These are phyloP conservation scores for Inonotus hispidus DNA, from an alignment of 1,284 basidiomycete species.

Conservation along the genomic window DNA sequence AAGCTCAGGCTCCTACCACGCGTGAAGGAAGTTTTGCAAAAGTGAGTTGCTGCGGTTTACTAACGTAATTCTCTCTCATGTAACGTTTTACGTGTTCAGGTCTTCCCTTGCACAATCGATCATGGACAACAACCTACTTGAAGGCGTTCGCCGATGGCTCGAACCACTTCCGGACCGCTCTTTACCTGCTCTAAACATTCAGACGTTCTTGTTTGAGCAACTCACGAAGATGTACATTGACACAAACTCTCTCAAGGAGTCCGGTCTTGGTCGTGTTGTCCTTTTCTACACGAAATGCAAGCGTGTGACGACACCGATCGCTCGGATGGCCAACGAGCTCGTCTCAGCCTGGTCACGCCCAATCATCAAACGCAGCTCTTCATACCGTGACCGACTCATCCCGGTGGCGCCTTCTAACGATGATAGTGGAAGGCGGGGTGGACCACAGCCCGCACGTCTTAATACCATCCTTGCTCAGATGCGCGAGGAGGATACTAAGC, in stretches of 20 bases:
- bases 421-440: conserved; percentile 32
- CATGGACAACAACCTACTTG: conserved; percentile 91
- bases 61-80: not conserved
- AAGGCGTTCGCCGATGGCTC: conserved; percentile 88
- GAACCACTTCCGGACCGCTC: conserved; percentile 92
- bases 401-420: conserved; percentile 41
- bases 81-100: conserved; percentile 37
- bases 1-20: conserved; percentile 85
- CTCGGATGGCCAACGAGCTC: conserved; percentile 79
- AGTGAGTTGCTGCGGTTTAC: conserved; percentile 43
- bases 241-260: conserved; percentile 86
- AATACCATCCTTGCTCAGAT: conserved; percentile 67
- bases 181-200: conserved; percentile 93
- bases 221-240: conserved; percentile 92
- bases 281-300: conserved; percentile 95
- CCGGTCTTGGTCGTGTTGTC: conserved; percentile 85
- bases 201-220: conserved; percentile 85
- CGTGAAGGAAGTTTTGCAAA: conserved; percentile 91
- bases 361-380: conserved; percentile 87
- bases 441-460: conserved; percentile 43
- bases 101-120: conserved; percentile 87
- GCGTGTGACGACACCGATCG: conserved; percentile 79
- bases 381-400: conserved; percentile 72
- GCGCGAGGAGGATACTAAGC: conserved; percentile 59
- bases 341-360: conserved; percentile 90